Evolutionary conservation across 2,329 filamentous ascomycete species (phyloP).

Genomic region (Aspergillus niger): DNA sequence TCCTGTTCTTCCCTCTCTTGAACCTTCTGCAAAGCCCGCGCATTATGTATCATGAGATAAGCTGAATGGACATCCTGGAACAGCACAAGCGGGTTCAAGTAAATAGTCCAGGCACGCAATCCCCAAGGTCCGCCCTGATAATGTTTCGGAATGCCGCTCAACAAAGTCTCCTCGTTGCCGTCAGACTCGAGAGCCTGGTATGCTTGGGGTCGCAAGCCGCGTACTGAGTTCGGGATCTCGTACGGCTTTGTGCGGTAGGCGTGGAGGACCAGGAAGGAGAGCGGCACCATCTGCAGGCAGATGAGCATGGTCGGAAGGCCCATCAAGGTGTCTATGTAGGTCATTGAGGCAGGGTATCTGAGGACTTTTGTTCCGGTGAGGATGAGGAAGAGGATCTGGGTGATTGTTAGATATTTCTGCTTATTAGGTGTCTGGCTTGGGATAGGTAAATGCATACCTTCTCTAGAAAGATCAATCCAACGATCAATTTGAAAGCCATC

Average conservation of each 20-base stretch:
- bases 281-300: constrained; percentile 35
- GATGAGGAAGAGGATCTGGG: constrained; percentile 33
- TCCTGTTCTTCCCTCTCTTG: too few species aligned
- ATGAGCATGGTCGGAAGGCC: constrained; percentile 35
- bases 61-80: neutral
- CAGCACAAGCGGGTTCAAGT: neutral
- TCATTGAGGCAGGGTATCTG: constrained; percentile 26
- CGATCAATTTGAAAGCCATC: constrained; percentile 38
- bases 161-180: too few species aligned
- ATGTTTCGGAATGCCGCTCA: too few species aligned
- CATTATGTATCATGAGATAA: too few species aligned
- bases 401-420: neutral
- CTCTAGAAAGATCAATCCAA: constrained; percentile 34
- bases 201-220: neutral
- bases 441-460: constrained; percentile 21
- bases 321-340: constrained; percentile 33
- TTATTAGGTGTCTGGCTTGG: constrained; percentile 12
- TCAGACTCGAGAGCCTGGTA: neutral
- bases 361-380: constrained; percentile 24
- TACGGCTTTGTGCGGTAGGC: constrained; percentile 33
- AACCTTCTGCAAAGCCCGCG: too few species aligned
- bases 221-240: neutral
- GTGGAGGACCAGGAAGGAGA: constrained; percentile 34
- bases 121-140: constrained; percentile 1
- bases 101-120: neutral